A percentile compares a stretch with the other conserved stretches of the same genome.
Conservation (phyloP, 2,329 filamentous ascomycete genomes). For the Stemphylium vesicarium region DNA sequence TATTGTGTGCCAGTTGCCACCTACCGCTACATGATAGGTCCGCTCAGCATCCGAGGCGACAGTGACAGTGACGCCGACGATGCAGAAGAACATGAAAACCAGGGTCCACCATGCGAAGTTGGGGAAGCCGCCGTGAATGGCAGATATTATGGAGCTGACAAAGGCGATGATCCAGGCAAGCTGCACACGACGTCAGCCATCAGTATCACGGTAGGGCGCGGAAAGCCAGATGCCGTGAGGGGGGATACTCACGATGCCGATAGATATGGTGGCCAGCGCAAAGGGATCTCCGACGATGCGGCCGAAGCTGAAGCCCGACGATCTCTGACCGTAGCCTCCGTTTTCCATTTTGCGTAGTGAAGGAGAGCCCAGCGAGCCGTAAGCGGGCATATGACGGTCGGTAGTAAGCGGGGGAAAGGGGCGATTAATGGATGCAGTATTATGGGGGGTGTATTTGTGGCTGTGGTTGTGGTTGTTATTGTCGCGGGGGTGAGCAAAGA, state of each 20-base stretch:
- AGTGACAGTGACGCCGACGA: conserved; percentile 79
- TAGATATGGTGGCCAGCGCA: conserved; percentile 91
- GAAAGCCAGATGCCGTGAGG: neutral
- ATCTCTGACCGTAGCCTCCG: conserved; percentile 54
- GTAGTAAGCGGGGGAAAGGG: conserved; percentile 41
- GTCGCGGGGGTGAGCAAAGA: too few species aligned
- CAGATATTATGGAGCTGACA: conserved; percentile 79
- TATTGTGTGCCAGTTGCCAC: conserved; percentile 26
- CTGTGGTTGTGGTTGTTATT: too few species aligned
- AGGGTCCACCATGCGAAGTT: conserved; percentile 93
- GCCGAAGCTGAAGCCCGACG: conserved; percentile 70
- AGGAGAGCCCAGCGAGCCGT: conserved; percentile 75
- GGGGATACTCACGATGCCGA: conserved; percentile 74
- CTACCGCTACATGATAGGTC: conserved; percentile 86
- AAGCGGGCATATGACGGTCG: conserved; percentile 69
- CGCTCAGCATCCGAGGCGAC: conserved; percentile 83
- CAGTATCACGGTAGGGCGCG: conserved; percentile 1
- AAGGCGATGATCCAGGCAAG: conserved; percentile 95
- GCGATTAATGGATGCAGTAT: neutral
- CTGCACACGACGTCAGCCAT: conserved; percentile 57
- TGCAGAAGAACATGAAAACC: conserved; percentile 83
- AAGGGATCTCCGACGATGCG: conserved; percentile 97
- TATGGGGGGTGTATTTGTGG: too few species aligned
- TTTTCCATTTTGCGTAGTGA: conserved; percentile 83
- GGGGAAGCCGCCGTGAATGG: conserved; percentile 67